A percentile compares a stretch with the other conserved stretches of the same genome.
phyloP scores from a whole-genome alignment of 2,329 filamentous ascomycete species.

The Ophiostoma piceae region DNA sequence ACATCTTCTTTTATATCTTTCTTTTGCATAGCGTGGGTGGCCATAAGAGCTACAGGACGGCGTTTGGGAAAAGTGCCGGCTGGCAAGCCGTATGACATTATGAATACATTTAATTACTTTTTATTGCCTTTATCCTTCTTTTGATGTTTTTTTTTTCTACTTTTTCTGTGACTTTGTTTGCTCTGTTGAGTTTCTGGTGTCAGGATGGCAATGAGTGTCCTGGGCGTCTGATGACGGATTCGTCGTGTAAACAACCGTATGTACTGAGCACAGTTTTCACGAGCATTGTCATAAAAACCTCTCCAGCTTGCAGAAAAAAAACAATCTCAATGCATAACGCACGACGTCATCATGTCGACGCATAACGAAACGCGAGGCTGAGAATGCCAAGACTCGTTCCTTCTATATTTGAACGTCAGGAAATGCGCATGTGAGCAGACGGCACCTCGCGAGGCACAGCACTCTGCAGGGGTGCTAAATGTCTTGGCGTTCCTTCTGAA shows the following conservation, averaged over 20 bases:
- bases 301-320: neutral
- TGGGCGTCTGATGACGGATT: too few species aligned
- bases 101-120: neutral
- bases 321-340: neutral
- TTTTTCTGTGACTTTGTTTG: too few species aligned
- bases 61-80: neutral
- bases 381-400: conserved; percentile 19
- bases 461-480: neutral
- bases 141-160: neutral
- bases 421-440: neutral
- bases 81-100: neutral
- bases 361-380: conserved; percentile 18
- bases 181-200: too few species aligned
- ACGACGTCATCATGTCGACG: neutral
- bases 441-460: neutral
- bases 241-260: too few species aligned
- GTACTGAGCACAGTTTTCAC: too few species aligned
- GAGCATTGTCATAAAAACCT: too few species aligned
- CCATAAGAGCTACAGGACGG: neutral
- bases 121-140: neutral
- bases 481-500: neutral
- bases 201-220: too few species aligned
- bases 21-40: neutral
- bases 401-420: neutral
- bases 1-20: neutral